Evolutionary conservation across 148 eudicot species (phyloP).

Genomic region (Diospyros kaki): DNA sequence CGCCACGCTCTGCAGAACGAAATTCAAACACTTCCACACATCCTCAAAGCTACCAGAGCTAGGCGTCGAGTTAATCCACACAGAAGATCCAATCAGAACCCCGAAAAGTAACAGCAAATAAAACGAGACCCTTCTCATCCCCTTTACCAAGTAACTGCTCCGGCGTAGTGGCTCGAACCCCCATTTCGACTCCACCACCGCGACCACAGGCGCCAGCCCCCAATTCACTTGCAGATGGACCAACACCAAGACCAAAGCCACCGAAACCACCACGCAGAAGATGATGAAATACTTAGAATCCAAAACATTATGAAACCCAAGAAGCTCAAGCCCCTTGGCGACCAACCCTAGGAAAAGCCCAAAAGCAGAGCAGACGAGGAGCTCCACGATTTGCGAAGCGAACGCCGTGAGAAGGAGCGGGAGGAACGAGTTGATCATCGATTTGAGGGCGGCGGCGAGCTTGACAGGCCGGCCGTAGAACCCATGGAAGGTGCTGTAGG

Average conservation of each 20-base stretch:
- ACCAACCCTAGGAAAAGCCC: slow-evolving; percentile 14
- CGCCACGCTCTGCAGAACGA: slow-evolving; percentile 28
- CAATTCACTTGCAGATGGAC: slow-evolving; percentile 41
- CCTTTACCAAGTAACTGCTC: slow-evolving; percentile 43
- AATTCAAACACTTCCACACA: slow-evolving; percentile 37
- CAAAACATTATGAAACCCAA: slow-evolving; percentile 22
- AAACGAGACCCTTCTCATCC: slow-evolving; percentile 45
- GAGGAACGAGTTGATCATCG: slow-evolving; percentile 7
- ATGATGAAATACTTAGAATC: slow-evolving; percentile 23
- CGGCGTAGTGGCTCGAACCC: slow-evolving; percentile 44
- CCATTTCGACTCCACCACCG: slow-evolving; percentile 61
- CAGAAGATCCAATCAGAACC: slow-evolving; percentile 8
- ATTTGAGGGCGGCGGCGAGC: slow-evolving; percentile 8
- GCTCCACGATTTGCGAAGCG: slow-evolving; percentile 8
- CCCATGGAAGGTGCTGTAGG: slow-evolving; percentile 17
- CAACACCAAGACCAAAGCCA: slow-evolving; percentile 18
- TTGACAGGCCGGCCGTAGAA: slow-evolving; percentile 16
- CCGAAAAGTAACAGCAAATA: slow-evolving; percentile 34
- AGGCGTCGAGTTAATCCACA: slow-evolving; percentile 14
- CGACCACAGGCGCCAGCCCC: slow-evolving; percentile 40
- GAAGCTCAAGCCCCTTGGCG: slow-evolving; percentile 13
- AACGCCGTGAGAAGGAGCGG: slow-evolving; percentile 10
- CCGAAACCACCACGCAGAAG: slow-evolving; percentile 13
- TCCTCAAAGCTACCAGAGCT: slow-evolving; percentile 8
- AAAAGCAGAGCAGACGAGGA: slow-evolving; percentile 9